Percentiles rank a stretch among this genome's conserved stretches.
Evolutionary conservation across 768 basidiomycete species (phyloP).

Genomic region (Favolaschia claudopus): DNA sequence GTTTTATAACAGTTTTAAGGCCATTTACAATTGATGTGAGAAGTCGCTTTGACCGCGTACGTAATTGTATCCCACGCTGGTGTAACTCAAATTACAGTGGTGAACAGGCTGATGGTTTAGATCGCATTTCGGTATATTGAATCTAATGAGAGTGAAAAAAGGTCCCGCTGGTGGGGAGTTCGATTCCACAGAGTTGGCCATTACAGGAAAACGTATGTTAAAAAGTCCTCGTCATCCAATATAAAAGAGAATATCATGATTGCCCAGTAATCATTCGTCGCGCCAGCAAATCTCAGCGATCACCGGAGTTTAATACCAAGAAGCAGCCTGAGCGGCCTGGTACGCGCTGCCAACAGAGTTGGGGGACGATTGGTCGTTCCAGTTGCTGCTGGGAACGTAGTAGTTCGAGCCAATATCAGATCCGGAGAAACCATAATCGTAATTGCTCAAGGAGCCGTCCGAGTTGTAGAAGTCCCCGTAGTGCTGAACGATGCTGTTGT

Average conservation of each 20-base stretch:
- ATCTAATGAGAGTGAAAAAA: not conserved
- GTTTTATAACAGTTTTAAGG: no score
- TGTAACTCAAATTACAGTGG: no score
- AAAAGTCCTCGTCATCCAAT: slow-evolving; percentile 16
- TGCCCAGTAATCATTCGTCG: no score
- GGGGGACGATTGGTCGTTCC: slow-evolving; percentile 38
- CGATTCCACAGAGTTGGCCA: slow-evolving; percentile 17
- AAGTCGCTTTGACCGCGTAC: no score
- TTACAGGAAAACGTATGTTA: slow-evolving; percentile 23
- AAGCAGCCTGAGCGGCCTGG: slow-evolving; percentile 39
- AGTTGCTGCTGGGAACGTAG: slow-evolving; percentile 51
- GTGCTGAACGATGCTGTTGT: slow-evolving; percentile 44
- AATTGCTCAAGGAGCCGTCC: slow-evolving; percentile 46
- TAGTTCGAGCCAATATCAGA: slow-evolving; percentile 46
- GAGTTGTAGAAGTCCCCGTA: slow-evolving; percentile 42
- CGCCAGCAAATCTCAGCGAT: no score
- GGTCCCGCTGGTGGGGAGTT: slow-evolving; percentile 8
- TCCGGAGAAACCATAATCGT: slow-evolving; percentile 52
- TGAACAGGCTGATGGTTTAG: no score
- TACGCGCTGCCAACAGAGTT: slow-evolving; percentile 45
- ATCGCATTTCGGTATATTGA: not conserved
- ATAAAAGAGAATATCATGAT: not conserved
- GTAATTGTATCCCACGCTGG: no score
- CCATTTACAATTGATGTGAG: no score
- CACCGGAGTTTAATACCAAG: slow-evolving; percentile 20